Conservation (phyloP, 208 protist genomes). For the Wallacemonas sp. region DNA sequence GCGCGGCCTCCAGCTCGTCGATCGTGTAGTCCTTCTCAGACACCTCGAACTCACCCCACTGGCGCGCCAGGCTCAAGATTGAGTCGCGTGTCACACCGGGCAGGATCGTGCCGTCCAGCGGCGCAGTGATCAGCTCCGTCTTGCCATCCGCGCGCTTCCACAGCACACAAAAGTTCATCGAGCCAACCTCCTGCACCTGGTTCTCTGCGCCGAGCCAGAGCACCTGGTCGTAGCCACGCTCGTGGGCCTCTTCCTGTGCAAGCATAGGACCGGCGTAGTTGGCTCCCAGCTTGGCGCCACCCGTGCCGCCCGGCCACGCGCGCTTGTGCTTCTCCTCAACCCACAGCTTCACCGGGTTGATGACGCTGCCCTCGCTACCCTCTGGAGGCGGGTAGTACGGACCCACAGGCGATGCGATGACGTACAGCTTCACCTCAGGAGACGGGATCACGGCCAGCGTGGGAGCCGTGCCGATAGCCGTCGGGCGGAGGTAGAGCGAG, state of each 20-base stretch:
- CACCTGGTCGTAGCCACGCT: constrained; percentile 95
- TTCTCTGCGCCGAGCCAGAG: constrained; percentile 96
- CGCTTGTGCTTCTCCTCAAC: constrained; percentile 90
- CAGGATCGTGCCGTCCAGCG: constrained; percentile 94
- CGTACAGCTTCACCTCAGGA: constrained; percentile 75
- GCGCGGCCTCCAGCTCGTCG: constrained; percentile 81
- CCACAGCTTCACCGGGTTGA: constrained; percentile 92
- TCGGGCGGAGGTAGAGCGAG: constrained; percentile 98
- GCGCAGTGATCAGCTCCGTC: constrained; percentile 94
- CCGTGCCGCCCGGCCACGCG: constrained; percentile 96
- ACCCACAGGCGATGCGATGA: constrained; percentile 97
- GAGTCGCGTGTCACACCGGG: constrained; percentile 97
- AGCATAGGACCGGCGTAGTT: constrained; percentile 94
- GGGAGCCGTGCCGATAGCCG: constrained; percentile 90
- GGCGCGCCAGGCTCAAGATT: constrained; percentile 85
- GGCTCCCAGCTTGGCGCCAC: constrained; percentile 91
- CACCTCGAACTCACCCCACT: constrained; percentile 91
- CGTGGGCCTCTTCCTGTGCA: constrained; percentile 80
- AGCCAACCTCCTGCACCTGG: constrained; percentile 96
- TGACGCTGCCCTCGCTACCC: constrained; percentile 28
- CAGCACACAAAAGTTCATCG: constrained; percentile 98
- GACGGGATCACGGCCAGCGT: constrained; percentile 72
- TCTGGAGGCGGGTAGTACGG: constrained; percentile 93
- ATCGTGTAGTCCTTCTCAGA: constrained; percentile 82
- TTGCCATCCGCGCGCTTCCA: constrained; percentile 80